These are phyloP conservation scores for Vanrija sp. DNA, from an alignment of 1,284 basidiomycete genomes.

Conservation along the genomic window DNA sequence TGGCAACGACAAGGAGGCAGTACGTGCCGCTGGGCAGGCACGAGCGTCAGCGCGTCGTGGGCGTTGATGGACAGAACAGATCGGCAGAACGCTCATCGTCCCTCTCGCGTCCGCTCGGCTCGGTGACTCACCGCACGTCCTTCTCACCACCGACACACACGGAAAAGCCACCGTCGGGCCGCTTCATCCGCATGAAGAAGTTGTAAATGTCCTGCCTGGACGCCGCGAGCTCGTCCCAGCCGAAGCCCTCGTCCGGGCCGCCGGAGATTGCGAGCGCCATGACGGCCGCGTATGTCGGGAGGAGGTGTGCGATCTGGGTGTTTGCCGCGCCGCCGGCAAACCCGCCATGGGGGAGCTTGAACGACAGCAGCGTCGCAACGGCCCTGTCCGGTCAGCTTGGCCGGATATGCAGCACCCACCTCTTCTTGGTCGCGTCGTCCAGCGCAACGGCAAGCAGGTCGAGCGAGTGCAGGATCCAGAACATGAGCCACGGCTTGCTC, in stretches of 20 bases:
- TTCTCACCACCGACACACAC: constrained; percentile 86
- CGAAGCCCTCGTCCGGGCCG: constrained; percentile 57
- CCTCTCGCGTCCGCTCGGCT: background rate
- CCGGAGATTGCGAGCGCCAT: constrained; percentile 80
- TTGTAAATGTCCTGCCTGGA: constrained; percentile 68
- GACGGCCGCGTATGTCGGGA: constrained; percentile 87
- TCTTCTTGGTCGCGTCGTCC: constrained; percentile 67
- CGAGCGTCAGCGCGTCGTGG: constrained; percentile 23
- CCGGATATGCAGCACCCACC: constrained; percentile 52
- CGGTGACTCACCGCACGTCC: constrained; percentile 69
- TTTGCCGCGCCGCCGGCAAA: constrained; percentile 82
- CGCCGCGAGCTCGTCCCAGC: constrained; percentile 73
- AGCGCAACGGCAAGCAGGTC: constrained; percentile 70
- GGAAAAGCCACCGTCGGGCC: constrained; percentile 88
- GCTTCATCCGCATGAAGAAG: constrained; percentile 91
- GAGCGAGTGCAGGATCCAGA: constrained; percentile 82
- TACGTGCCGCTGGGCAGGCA: constrained; percentile 61
- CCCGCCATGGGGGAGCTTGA: constrained; percentile 77
- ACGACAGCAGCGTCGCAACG: constrained; percentile 61
- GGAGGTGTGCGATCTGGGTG: constrained; percentile 73
- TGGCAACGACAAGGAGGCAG: constrained; percentile 67
- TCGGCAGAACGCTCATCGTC: constrained; percentile 35
- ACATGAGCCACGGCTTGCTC: constrained; percentile 86
- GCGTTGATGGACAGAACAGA: constrained; percentile 3
- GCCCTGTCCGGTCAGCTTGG: constrained; percentile 19